Percentiles rank a stretch among this genome's conserved stretches.
These are phyloP conservation scores for Exsudoporus frostii DNA, from an alignment of 768 basidiomycete genomes.

Conservation along the genomic window DNA sequence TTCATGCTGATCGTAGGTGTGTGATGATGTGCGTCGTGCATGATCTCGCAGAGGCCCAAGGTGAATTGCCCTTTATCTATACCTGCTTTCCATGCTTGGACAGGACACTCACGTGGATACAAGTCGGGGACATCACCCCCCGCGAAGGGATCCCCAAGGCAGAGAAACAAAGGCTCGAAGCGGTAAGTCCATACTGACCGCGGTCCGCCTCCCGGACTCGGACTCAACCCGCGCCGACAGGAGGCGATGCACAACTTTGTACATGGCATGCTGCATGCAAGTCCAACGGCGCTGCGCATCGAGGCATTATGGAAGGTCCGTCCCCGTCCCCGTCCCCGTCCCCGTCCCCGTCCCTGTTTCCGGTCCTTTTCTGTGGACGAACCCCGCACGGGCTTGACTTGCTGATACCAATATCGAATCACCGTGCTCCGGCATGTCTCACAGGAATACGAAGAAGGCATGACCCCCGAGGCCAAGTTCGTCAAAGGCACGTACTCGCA, in stretches of 20 bases:
- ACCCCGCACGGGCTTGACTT: not conserved
- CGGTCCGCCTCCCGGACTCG: not conserved
- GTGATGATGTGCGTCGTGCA: conserved; percentile 91
- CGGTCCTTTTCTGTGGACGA: not conserved
- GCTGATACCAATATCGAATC: not conserved
- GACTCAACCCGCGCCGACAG: conserved; percentile 32
- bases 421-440: not conserved
- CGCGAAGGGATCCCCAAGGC: conserved; percentile 79
- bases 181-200: conserved; percentile 38
- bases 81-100: not conserved
- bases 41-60: conserved; percentile 94
- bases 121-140: conserved; percentile 93
- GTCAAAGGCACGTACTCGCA: conserved; percentile 64
- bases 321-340: not conserved
- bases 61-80: conserved; percentile 30
- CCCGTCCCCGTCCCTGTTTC: not conserved
- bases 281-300: conserved; percentile 65
- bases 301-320: conserved; percentile 62
- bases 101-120: not conserved
- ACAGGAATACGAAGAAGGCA: conserved; percentile 81
- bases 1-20: conserved; percentile 41
- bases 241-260: conserved; percentile 91
- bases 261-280: conserved; percentile 82
- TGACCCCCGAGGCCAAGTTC: conserved; percentile 73
- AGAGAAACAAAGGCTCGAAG: conserved; percentile 77